Evolutionary conservation across 2,329 filamentous ascomycete species (phyloP).

Genomic region (Penicillium sp.): DNA sequence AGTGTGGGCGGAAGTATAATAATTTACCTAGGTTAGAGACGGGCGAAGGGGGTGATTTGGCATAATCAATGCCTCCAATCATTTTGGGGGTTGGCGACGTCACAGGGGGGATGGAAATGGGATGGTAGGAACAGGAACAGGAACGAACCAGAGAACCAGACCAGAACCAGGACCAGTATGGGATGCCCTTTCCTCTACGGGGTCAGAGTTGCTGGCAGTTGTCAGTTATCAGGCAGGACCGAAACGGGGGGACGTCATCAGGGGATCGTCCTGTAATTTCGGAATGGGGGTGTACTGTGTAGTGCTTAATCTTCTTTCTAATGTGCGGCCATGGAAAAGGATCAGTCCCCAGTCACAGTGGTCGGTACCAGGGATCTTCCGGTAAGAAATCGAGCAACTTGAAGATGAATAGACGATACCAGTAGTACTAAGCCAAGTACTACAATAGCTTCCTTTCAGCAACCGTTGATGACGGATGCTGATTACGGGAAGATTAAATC

Average conservation of each 20-base stretch:
- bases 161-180: background rate
- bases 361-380: conserved; percentile 32
- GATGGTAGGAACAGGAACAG: background rate
- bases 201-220: background rate
- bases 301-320: conserved; percentile 30
- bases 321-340: conserved; percentile 25
- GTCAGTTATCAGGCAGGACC: conserved; percentile 1
- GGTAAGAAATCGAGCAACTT: background rate
- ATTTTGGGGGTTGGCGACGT: conserved; percentile 17
- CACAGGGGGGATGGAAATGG: conserved; percentile 13
- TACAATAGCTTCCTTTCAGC: too few species aligned
- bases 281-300: conserved; percentile 11
- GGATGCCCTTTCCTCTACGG: background rate
- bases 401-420: background rate
- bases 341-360: conserved; percentile 28
- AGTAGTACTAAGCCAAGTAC: too few species aligned
- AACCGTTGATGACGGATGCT: background rate
- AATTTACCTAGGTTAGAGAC: conserved; percentile 17
- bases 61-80: background rate
- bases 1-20: conserved; percentile 23
- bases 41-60: background rate
- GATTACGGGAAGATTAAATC: conserved; percentile 21
- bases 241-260: conserved; percentile 25
- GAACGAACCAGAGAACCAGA: background rate
- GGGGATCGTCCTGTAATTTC: conserved; percentile 24